These are phyloP conservation scores for Kurtzmaniella natalensis DNA, from an alignment of 1,139 yeast species.

Conservation along the genomic window DNA sequence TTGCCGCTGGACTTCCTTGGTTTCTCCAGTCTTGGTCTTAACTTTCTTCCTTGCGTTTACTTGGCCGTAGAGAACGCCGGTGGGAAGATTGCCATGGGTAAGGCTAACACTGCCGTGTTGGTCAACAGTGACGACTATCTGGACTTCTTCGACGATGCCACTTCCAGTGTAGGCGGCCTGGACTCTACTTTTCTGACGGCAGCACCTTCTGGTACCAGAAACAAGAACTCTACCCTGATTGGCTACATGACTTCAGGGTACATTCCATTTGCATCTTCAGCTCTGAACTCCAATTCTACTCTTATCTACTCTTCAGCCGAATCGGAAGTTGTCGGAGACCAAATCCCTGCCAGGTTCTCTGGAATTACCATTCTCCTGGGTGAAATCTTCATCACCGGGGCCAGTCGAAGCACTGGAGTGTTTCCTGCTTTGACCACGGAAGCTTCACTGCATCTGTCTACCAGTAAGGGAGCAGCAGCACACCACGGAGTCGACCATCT, in stretches of 20 bases:
- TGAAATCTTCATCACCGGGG: constrained; percentile 19
- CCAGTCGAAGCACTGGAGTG: not conserved
- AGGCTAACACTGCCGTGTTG: constrained; percentile 15
- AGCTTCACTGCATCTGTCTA: no score
- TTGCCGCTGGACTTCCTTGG: constrained; percentile 50
- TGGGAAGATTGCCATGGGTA: constrained; percentile 47
- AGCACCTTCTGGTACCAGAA: not conserved
- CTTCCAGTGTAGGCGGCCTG: constrained; percentile 4
- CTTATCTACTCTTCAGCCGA: constrained; percentile 16
- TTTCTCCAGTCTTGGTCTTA: constrained; percentile 55
- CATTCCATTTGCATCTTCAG: constrained; percentile 38
- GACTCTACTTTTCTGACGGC: not conserved
- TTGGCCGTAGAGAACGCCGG: constrained; percentile 68
- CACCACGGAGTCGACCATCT: no score
- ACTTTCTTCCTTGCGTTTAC: constrained; percentile 54
- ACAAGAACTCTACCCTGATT: constrained; percentile 14
- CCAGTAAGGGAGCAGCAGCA: no score
- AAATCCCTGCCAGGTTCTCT: constrained; percentile 33
- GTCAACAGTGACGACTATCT: constrained; percentile 7
- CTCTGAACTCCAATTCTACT: constrained; percentile 12
- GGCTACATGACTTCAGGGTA: constrained; percentile 25
- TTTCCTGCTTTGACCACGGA: constrained; percentile 6
- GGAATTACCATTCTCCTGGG: constrained; percentile 31
- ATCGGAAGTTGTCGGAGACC: constrained; percentile 11
- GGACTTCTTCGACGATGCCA: constrained; percentile 2